phyloP scores from a whole-genome alignment of 495 filamentous ascomycete genomes.

The Letharia lupina region DNA sequence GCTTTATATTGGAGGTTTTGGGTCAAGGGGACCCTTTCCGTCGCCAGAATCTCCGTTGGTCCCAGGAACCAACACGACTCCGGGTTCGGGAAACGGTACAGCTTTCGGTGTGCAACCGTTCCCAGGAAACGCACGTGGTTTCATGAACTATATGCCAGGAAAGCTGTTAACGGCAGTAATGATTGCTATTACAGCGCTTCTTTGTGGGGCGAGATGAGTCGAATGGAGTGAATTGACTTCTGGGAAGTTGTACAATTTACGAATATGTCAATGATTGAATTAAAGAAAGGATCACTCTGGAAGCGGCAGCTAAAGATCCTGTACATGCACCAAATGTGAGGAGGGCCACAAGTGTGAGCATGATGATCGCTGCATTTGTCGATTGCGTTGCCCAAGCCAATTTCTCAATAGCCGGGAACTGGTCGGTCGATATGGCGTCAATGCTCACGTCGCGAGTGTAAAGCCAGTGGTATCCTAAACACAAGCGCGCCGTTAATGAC shows the following conservation, averaged over 20 bases:
- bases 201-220: background rate
- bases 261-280: too few species aligned
- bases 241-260: too few species aligned
- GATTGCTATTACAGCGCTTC: background rate
- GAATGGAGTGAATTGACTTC: too few species aligned
- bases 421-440: background rate
- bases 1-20: background rate
- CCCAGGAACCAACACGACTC: too few species aligned
- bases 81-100: background rate
- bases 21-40: background rate
- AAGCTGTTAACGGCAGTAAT: background rate
- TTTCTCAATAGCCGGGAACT: background rate
- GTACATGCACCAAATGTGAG: background rate
- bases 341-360: background rate
- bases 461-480: too few species aligned
- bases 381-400: background rate
- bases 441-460: background rate
- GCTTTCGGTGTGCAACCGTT: background rate
- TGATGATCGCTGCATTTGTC: background rate
- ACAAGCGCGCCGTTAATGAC: too few species aligned
- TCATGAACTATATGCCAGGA: background rate
- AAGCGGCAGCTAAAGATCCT: background rate
- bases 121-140: background rate
- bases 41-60: too few species aligned
- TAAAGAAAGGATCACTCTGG: background rate